phyloP scores from a whole-genome alignment of 2,329 filamentous ascomycete genomes.

The Claviceps sp. region DNA sequence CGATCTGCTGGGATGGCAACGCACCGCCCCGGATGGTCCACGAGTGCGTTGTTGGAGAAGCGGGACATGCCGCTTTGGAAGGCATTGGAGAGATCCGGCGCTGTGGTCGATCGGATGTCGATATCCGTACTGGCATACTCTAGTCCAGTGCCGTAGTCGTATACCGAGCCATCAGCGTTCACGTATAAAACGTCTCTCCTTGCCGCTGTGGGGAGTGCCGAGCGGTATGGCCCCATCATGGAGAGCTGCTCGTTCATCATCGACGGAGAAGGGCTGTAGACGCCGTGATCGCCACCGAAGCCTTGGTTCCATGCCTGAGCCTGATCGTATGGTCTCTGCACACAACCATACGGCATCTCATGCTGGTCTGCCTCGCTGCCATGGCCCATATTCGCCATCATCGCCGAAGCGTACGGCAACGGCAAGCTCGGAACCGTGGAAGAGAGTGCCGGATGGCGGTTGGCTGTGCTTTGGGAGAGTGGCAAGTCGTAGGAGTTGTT shows the following conservation, averaged over 20 bases:
- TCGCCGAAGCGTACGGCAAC: background rate
- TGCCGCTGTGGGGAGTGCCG: conserved; percentile 7
- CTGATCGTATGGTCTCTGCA: conserved; percentile 14
- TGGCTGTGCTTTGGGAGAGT: conserved; percentile 18
- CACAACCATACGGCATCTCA: conserved; percentile 11
- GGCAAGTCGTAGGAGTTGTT: conserved; percentile 17
- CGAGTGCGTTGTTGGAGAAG: conserved; percentile 3
- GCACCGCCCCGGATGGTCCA: background rate
- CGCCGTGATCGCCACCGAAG: conserved; percentile 14
- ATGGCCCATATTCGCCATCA: conserved; percentile 1
- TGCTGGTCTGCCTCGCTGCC: conserved; percentile 1
- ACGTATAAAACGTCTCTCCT: conserved; percentile 14
- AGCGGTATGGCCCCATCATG: conserved; percentile 14
- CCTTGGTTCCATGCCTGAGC: conserved; percentile 13
- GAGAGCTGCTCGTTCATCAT: conserved; percentile 12
- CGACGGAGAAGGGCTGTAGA: conserved; percentile 14
- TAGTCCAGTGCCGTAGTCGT: conserved; percentile 12
- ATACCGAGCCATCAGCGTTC: conserved; percentile 14
- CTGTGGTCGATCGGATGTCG: conserved; percentile 8
- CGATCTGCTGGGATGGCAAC: background rate
- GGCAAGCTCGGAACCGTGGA: background rate
- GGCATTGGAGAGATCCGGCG: conserved; percentile 9
- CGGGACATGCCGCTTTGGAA: conserved; percentile 11
- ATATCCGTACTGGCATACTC: conserved; percentile 7
- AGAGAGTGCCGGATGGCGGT: conserved; percentile 11